Evolutionary conservation across 306 rosid genomes (phyloP).

Genomic region (Gillenia trifoliata): DNA sequence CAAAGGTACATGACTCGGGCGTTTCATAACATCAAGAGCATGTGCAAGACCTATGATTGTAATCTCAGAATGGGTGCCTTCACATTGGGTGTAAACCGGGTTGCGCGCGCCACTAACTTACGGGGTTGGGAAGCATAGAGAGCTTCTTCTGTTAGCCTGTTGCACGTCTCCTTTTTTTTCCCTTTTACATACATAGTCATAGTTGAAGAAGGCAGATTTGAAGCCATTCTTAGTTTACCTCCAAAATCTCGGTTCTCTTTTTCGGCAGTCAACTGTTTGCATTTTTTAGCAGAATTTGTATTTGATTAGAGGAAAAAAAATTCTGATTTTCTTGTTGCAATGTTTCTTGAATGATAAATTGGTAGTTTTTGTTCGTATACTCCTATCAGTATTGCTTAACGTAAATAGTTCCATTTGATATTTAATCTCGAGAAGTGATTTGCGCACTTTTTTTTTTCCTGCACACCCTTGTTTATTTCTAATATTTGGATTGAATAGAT

Average conservation of each 20-base stretch:
- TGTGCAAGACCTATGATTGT: constrained; percentile 54
- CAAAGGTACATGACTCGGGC: constrained; percentile 49
- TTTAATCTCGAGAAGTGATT: too few relatives aligned
- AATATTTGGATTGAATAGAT: too few relatives aligned
- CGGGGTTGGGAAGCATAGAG: constrained; percentile 57
- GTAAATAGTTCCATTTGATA: too few relatives aligned
- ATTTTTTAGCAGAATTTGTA: constrained; percentile 1
- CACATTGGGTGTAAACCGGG: constrained; percentile 49
- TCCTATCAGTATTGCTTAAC: background rate
- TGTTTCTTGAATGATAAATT: background rate
- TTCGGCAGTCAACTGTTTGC: background rate
- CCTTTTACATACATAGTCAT: background rate
- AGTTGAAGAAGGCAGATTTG: background rate
- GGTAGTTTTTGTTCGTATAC: background rate
- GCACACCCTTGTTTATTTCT: too few relatives aligned
- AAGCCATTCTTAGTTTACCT: background rate
- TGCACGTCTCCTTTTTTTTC: background rate
- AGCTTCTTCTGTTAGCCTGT: constrained; percentile 3
- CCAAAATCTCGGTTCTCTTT: background rate
- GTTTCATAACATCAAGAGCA: constrained; percentile 38
- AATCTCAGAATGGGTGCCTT: constrained; percentile 61
- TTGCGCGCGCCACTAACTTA: constrained; percentile 49
- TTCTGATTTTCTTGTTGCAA: background rate
- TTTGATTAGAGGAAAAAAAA: background rate
- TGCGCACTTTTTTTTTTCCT: too few relatives aligned